Evolutionary conservation across 805 yeast genomes (phyloP), one percentile per base, ranked within the genome.

Genomic region (Ogataea haglerorum): DNA sequence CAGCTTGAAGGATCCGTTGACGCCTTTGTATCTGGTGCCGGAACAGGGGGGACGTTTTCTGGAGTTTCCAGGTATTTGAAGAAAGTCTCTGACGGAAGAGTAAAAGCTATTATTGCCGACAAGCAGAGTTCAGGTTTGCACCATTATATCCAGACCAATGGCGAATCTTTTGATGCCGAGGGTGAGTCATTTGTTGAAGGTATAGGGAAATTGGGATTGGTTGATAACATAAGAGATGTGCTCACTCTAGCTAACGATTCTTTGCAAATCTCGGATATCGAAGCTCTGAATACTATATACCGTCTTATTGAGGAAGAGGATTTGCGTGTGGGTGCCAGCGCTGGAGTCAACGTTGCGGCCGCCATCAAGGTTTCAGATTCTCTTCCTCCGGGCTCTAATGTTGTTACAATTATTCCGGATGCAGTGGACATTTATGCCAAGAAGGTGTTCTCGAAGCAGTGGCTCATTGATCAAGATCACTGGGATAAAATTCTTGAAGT

Each of bases 1-100:
- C 19, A 29, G 12, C 13, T 17, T 7, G 15, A 29, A 13, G 31
- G 31, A 14, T 13, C 13, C 8, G 19, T 29, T 15, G 31, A 29
- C n/a, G 31, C 19, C 8, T 29, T 29, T 29, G 19, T 29, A 6
- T 15, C 31, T 9, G 31, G 19, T 15, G 31, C 31, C 2, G 31
- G 31, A 29, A 29, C 31, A 15, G 31, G 31, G 13, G 31, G 31
- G 10, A 29, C 31, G 13, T 29, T 29, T 29, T n/a, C 31, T 4
- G 31, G 31, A 6, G 19, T 16, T 16, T 15, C 31, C 6, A 29
- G 12, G 6, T 29, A 29, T 10, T 16, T 29, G 21, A 29, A 29
- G 15, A 8, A 12, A 10, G 31, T 10, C 2, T 29, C 31, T 9
- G 31, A 29, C 8, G 31, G 31, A 17, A 14, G 15, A 9, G 31